Conservation (phyloP, 441 rosid species). For the Croton laevigatus region DNA sequence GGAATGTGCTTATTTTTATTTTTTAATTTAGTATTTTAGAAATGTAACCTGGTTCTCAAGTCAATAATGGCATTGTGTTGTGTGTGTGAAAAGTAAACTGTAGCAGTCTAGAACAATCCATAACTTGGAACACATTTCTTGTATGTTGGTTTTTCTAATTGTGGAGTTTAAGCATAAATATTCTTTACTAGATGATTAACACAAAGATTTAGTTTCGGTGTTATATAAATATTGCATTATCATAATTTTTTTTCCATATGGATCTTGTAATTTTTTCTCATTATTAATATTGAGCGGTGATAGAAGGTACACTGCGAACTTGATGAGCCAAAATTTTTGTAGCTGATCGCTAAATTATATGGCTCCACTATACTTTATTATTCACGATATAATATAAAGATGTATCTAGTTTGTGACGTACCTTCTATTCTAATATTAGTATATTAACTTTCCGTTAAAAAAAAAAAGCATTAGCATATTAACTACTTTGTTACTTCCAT, state of each 20-base stretch:
- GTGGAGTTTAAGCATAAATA: background rate
- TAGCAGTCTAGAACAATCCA: background rate
- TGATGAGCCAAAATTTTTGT: no score
- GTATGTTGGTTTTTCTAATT: background rate
- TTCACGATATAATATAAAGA: no score
- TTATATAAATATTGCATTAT: background rate
- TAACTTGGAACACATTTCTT: background rate
- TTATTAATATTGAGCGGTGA: background rate
- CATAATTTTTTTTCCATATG: background rate
- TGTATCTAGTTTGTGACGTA: no score
- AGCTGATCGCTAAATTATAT: no score
- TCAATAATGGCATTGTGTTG: background rate
- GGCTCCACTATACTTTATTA: no score
- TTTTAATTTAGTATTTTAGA: background rate
- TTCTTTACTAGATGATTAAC: background rate
- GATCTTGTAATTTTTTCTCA: background rate
- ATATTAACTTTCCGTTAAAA: background rate
- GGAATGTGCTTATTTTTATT: background rate
- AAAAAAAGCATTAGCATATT: background rate
- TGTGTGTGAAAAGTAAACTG: background rate
- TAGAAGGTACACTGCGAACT: no score
- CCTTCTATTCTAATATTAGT: no score
- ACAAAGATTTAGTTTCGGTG: background rate
- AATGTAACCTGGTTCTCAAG: background rate
- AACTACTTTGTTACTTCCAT: background rate